phyloP scores from a whole-genome alignment of 2,329 filamentous ascomycete species.

The Trichoderma oligosporum region DNA sequence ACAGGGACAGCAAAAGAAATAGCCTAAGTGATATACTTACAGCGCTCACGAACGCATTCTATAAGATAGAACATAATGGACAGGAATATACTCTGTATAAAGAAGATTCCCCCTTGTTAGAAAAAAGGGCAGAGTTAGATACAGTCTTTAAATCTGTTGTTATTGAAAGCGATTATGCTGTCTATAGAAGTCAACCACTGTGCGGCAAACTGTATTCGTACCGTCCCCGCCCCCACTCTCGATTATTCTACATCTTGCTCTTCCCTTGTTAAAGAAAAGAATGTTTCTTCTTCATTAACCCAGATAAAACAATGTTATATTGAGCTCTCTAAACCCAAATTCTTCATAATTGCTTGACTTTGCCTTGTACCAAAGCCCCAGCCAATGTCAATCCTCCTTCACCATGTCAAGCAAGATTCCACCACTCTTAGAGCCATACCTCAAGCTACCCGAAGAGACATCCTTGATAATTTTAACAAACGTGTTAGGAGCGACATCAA shows the following conservation, averaged over 20 bases:
- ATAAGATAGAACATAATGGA: too few relatives aligned
- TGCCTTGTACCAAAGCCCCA: neutral
- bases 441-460: constrained; percentile 53
- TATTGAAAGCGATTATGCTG: too few relatives aligned
- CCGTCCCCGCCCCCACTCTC: constrained; percentile 21
- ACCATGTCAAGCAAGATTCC: constrained; percentile 54
- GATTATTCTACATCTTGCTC: neutral
- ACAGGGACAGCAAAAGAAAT: too few relatives aligned
- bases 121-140: too few relatives aligned
- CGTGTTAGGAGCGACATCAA: constrained; percentile 60
- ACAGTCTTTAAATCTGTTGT: too few relatives aligned
- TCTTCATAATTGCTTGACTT: neutral
- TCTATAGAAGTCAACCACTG: too few relatives aligned
- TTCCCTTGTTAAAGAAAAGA: neutral
- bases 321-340: neutral
- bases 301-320: neutral
- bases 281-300: neutral
- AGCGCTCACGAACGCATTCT: too few relatives aligned
- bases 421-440: constrained; percentile 61
- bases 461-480: constrained; percentile 65
- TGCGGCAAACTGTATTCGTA: neutral
- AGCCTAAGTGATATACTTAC: too few relatives aligned
- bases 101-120: too few relatives aligned
- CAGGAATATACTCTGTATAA: too few relatives aligned
- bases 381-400: neutral